phyloP scores from a whole-genome alignment of 345 rosid species.

The Streptanthus diversifolius region DNA sequence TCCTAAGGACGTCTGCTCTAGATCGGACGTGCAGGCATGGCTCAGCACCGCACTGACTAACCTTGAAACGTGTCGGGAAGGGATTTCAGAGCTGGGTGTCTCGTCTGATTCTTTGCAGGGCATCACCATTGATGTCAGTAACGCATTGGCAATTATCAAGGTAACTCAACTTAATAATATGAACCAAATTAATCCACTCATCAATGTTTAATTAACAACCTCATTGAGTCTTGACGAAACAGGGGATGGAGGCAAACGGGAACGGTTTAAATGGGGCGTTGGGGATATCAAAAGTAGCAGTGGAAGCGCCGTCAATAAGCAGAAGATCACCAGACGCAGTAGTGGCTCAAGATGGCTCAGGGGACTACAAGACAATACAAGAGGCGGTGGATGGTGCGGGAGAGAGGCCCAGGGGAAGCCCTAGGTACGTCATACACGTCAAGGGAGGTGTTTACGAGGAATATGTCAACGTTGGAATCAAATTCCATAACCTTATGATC shows the following conservation, averaged over 20 bases:
- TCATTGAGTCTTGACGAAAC: neutral
- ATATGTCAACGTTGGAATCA: constrained; percentile 49
- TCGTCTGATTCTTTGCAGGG: constrained; percentile 32
- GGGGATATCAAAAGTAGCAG: constrained; percentile 20
- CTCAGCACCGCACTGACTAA: constrained; percentile 79
- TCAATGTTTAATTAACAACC: neutral
- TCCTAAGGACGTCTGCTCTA: constrained; percentile 31
- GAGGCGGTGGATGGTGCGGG: constrained; percentile 56
- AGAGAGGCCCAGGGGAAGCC: constrained; percentile 36
- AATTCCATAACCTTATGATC: constrained; percentile 53
- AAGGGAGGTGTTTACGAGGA: constrained; percentile 70
- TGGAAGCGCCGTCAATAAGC: constrained; percentile 23
- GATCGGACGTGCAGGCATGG: constrained; percentile 74
- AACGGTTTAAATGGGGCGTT: constrained; percentile 4
- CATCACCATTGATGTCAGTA: constrained; percentile 48
- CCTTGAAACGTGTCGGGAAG: constrained; percentile 56
- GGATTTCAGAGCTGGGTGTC: constrained; percentile 46
- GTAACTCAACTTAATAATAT: neutral
- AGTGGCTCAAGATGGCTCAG: constrained; percentile 63
- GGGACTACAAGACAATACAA: constrained; percentile 48
- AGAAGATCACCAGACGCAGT: constrained; percentile 37
- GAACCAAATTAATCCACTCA: too few species aligned
- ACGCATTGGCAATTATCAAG: constrained; percentile 52
- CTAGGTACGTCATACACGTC: constrained; percentile 53
- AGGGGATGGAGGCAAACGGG: neutral